These are phyloP conservation scores for Biscogniauxia marginata DNA, from an alignment of 2,329 filamentous ascomycete species.

Conservation along the genomic window DNA sequence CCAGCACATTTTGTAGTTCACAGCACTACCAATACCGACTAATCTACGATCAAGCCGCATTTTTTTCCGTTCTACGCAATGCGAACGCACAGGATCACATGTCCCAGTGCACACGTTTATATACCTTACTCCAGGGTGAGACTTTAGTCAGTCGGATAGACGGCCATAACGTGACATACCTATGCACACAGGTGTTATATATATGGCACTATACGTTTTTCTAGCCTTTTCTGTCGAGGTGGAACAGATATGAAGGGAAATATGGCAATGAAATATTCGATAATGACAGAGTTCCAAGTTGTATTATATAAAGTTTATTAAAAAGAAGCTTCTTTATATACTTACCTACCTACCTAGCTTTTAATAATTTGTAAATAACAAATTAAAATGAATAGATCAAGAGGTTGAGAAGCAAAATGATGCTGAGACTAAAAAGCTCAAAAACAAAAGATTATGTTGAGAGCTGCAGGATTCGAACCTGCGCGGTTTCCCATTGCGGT, in stretches of 20 bases:
- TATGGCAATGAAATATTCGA: background rate
- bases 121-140: background rate
- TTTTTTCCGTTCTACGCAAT: background rate
- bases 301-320: background rate
- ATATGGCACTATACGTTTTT: background rate
- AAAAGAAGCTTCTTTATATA: background rate
- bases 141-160: background rate
- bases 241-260: background rate
- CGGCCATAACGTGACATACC: too few relatives aligned
- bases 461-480: slow-evolving; percentile 53
- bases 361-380: too few relatives aligned
- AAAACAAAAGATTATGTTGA: slow-evolving; percentile 31
- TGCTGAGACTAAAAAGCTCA: slow-evolving; percentile 8
- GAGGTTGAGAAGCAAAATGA: background rate
- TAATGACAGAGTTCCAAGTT: background rate
- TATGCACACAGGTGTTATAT: too few relatives aligned
- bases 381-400: background rate
- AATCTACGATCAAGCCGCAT: background rate
- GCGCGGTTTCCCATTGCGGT: slow-evolving; percentile 43
- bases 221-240: background rate
- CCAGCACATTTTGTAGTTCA: background rate
- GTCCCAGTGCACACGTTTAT: background rate
- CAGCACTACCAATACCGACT: background rate
- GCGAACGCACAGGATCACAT: background rate
- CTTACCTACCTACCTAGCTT: background rate